Evolutionary conservation across 2,329 filamentous ascomycete genomes (phyloP), one percentile per base, ranked within the genome.

Genomic region (Cladosporium sphaerospermum): DNA sequence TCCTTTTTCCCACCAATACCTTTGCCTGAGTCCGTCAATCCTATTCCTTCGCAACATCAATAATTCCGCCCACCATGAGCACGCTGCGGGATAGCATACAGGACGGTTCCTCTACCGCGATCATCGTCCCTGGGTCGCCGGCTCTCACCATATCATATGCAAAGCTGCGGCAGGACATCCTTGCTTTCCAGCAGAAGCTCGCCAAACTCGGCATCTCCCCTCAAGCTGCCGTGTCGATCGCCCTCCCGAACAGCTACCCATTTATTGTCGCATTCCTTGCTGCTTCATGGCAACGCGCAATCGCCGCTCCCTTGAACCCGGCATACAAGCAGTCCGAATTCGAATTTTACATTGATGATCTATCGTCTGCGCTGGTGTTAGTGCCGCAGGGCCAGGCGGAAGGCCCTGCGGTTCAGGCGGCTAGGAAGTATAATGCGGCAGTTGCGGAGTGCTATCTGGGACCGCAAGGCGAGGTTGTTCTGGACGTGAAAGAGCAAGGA

Each of bases 271-370:
- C 88, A 2, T 95, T 95, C 72, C 79, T 95, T 42, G 89, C 88
- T n/a, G 80, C 84, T 14, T 82, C 88, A n/a, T 89, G 85, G 82
- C 89, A 93, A 74, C 81, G 89, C 63, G 87, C 78, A 31, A 85
- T 93, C 61, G 89, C 89, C 7, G 89, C 89, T 3, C 89, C 89
- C n/a, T 75, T 95, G 59, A 95, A 95, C 70, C 83, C 89, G 39
- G 85, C 84, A 42, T 95, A 95, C 76, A 95, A 91, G 74, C 88
- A 93, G 71, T 84, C 84, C 54, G 89, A 95, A 70, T 93, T 92
- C 68, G 89, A 93, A 69, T 95, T 95, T 72, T 95, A 93, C 71
- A 92, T 95, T 64, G 85, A 90, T 59, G 89, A 95, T 67, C 77
- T 95, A 62, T 88, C 84, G 66, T 92, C 89, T 4, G 85, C 85